phyloP scores from a whole-genome alignment of 257 asterid species.

The Penstemon barbatus region DNA sequence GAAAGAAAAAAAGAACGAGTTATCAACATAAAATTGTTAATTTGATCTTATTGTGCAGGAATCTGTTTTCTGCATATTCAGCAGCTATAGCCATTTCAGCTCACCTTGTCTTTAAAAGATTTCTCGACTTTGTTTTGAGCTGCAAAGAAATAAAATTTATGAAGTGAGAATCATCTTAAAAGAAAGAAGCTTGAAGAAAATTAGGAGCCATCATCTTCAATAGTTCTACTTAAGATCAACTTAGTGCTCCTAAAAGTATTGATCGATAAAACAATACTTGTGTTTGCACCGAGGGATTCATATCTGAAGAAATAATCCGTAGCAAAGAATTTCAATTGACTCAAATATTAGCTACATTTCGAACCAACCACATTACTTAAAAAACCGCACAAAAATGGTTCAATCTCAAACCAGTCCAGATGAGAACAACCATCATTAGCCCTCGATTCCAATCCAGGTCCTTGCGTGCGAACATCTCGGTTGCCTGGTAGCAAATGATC shows the following conservation, averaged over 20 bases:
- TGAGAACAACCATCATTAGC: not conserved
- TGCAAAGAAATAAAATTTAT: constrained; percentile 28
- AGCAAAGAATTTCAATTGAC: too few relatives aligned
- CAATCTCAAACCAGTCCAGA: constrained; percentile 31
- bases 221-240: too few relatives aligned
- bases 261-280: too few relatives aligned
- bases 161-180: not conserved
- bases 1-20: constrained; percentile 1
- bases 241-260: too few relatives aligned
- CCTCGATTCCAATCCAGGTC: constrained; percentile 28
- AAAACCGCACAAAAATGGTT: constrained; percentile 2
- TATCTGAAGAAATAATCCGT: too few relatives aligned
- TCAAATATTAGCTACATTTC: too few relatives aligned
- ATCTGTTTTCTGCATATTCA: constrained; percentile 28
- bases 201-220: too few relatives aligned
- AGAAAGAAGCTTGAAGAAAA: not conserved
- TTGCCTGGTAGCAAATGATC: constrained; percentile 26
- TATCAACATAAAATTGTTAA: not conserved
- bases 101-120: constrained; percentile 38
- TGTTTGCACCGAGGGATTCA: too few relatives aligned
- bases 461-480: constrained; percentile 32
- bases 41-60: not conserved
- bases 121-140: constrained; percentile 29
- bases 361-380: too few relatives aligned
- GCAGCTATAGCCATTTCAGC: not conserved